phyloP scores from a whole-genome alignment of 2,329 filamentous ascomycete genomes.

The Fusarium foetens region DNA sequence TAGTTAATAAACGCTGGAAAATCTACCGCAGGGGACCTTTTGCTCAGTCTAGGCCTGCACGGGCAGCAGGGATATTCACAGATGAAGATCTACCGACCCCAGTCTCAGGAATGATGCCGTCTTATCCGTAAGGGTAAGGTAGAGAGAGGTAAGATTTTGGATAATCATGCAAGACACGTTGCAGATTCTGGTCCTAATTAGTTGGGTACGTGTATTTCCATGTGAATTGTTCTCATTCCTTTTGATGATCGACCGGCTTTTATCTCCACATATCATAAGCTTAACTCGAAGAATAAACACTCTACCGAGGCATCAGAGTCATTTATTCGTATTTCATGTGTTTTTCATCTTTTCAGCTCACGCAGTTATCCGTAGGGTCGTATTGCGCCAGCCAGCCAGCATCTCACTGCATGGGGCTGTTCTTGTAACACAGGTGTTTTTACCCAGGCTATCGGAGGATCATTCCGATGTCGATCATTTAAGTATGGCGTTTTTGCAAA shows the following conservation, averaged over 20 bases:
- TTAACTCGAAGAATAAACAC: conserved; percentile 3
- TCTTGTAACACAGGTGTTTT: conserved; percentile 1
- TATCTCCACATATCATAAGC: conserved; percentile 17
- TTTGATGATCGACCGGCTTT: conserved; percentile 13
- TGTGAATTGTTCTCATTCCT: background rate
- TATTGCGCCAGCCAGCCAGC: background rate
- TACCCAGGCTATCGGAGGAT: conserved; percentile 12
- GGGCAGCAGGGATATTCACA: conserved; percentile 7
- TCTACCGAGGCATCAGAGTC: background rate
- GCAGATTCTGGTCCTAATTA: background rate
- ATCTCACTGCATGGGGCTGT: background rate
- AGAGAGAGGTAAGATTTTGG: background rate
- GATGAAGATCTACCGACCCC: conserved; percentile 25
- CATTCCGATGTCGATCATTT: conserved; percentile 6
- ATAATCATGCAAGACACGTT: conserved; percentile 11
- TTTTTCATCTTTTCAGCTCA: background rate
- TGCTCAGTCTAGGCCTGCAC: conserved; percentile 19
- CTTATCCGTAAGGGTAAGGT: conserved; percentile 19
- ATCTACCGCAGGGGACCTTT: conserved; percentile 13
- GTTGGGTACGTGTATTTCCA: background rate
- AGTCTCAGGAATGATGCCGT: conserved; percentile 19
- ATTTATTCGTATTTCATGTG: background rate
- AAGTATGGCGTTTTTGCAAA: background rate
- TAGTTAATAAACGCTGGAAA: conserved; percentile 1
- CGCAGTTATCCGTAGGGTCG: conserved; percentile 17